phyloP scores from a whole-genome alignment of 495 filamentous ascomycete genomes.

The Penicillium silybi region DNA sequence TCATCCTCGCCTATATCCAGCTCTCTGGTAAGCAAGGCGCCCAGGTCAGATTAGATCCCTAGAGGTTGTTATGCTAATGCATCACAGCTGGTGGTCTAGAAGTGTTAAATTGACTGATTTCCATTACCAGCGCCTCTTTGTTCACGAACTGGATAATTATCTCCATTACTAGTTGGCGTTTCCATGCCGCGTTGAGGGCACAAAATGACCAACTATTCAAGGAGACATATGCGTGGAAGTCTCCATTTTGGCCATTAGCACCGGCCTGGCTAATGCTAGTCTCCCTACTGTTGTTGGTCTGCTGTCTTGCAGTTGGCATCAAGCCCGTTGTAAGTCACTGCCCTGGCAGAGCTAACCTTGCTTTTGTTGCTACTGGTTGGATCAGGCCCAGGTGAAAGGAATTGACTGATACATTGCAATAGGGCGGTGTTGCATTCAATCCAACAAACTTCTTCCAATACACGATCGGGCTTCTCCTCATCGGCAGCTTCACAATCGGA shows the following conservation, averaged over 20 bases:
- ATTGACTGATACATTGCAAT: too few relatives aligned
- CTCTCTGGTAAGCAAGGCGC: slow-evolving; percentile 8
- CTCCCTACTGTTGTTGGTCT: neutral
- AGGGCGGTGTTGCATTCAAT: too few relatives aligned
- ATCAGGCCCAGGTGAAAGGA: too few relatives aligned
- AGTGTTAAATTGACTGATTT: slow-evolving; percentile 22
- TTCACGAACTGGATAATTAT: slow-evolving; percentile 33
- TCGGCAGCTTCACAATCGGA: neutral
- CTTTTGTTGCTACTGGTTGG: too few relatives aligned
- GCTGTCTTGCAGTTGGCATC: neutral
- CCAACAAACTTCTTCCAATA: slow-evolving; percentile 16
- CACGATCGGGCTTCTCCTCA: slow-evolving; percentile 4
- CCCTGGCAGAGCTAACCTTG: too few relatives aligned
- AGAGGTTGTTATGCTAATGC: too few relatives aligned
- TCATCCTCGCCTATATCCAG: slow-evolving; percentile 29
- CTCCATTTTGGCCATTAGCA: slow-evolving; percentile 25
- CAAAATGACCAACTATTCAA: slow-evolving; percentile 27
- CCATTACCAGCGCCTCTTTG: slow-evolving; percentile 26
- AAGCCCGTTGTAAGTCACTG: neutral
- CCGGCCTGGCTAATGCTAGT: slow-evolving; percentile 15
- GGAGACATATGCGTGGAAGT: slow-evolving; percentile 25
- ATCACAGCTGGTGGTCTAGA: neutral
- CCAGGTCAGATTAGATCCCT: too few relatives aligned
- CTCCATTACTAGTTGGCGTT: slow-evolving; percentile 23
- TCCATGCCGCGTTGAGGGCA: slow-evolving; percentile 25